Evolutionary conservation across 208 protist species (phyloP), one percentile per base, ranked within the genome.

Genomic region (Acanthamoeba lenticulata): DNA sequence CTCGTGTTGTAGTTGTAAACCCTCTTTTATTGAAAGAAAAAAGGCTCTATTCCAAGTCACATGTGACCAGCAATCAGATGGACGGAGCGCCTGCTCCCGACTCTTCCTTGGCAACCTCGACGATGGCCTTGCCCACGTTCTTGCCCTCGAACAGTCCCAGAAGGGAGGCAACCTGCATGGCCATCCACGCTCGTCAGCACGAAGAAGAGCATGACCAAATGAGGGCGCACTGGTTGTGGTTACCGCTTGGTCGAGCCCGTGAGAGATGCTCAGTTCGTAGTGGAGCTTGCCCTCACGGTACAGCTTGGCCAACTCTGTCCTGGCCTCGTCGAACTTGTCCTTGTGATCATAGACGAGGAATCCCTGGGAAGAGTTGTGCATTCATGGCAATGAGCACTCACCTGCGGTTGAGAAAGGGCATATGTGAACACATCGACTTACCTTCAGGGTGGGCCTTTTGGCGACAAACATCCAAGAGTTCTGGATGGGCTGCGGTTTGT

Each of bases 291-390:
- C 40, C 9, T 32, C 90, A 24, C 89, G 21, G 67, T 69, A 42
- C 27, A 57, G 36, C n/a, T 47, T 24, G 17, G 67, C 90, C 34
- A 94, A 36, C 27, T 85, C 17, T 6, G 0, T 27, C 7, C 34
- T 24, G 42, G 67, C 90, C 17, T 60, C 90, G 9, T 47, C 44
- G 2, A 60, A 89, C 90, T 55, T 38, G 36, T 62, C 44, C 7
- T 17, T 11, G 44, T n/a, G 89, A 69, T 94, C 65, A 36, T 55
- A 77, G 24, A 88, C 90, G 15, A 94, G 9, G 40, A 94, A 90
- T 7, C 90, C 90, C 62, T 86, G 69, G 15, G 21, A 55, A 55
- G 21, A 9, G 11, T 55, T 6, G 47, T 55, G n/a, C n/a, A n/a
- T n/a, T n/a, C n/a, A n/a, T n/a, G n/a, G n/a, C n/a, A n/a, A n/a